phyloP scores from a whole-genome alignment of 768 basidiomycete species.

The Clitopilus hobsonii region DNA sequence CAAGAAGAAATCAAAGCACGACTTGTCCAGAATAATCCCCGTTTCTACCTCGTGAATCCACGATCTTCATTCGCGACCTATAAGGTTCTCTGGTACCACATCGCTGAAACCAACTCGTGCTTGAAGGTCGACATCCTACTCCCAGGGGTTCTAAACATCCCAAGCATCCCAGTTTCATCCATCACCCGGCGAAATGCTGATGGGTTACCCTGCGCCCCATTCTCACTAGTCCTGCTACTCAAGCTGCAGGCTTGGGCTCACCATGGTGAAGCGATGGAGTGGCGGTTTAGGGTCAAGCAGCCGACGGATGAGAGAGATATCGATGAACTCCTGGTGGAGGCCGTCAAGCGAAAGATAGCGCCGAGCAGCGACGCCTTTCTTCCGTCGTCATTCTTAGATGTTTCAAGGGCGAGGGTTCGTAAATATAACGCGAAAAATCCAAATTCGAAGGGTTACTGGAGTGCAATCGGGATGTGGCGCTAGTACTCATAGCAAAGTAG shows the following conservation, averaged over 20 bases:
- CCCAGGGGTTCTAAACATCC: conserved; percentile 12
- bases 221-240: conserved; percentile 6
- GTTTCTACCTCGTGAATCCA: conserved; percentile 24
- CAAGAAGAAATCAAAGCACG: conserved; percentile 25
- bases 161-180: conserved; percentile 5
- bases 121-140: conserved; percentile 14
- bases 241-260: conserved; percentile 8
- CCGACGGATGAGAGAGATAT: conserved; percentile 4
- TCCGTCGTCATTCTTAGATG: not conserved
- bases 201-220: conserved; percentile 4
- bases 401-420: not conserved
- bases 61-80: conserved; percentile 25
- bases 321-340: conserved; percentile 1
- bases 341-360: not conserved
- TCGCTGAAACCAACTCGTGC: conserved; percentile 2
- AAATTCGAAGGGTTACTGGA: not conserved
- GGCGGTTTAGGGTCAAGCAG: conserved; percentile 3
- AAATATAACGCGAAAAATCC: not conserved
- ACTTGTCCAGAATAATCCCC: conserved; percentile 17
- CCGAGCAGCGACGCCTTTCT: not conserved
- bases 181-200: not conserved
- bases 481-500: not conserved
- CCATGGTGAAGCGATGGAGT: conserved; percentile 4
- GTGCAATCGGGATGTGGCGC: not conserved
- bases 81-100: conserved; percentile 17